Evolutionary conservation across 345 rosid species (phyloP).

Genomic region (Bretschneidera sinensis): DNA sequence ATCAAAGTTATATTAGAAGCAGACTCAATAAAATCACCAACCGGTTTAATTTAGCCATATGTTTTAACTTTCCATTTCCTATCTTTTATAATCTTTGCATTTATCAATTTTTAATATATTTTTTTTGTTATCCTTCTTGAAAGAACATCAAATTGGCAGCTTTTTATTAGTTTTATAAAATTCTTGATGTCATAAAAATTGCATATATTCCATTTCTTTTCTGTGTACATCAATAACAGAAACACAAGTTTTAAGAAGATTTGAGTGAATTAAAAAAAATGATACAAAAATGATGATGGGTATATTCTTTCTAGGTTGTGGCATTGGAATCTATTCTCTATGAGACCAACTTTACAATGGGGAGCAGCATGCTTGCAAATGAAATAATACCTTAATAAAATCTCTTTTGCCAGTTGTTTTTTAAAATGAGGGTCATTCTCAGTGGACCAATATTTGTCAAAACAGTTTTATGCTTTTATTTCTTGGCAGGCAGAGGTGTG

Average conservation of each 20-base stretch:
- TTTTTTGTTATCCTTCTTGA: not conserved
- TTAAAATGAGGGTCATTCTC: slow-evolving; percentile 20
- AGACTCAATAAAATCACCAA: not conserved
- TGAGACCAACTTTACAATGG: slow-evolving; percentile 19
- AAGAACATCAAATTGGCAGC: slow-evolving; percentile 36
- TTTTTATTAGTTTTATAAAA: slow-evolving; percentile 4
- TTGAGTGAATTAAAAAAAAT: not conserved
- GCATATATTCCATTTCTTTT: slow-evolving; percentile 6
- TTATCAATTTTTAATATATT: not conserved
- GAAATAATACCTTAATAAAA: slow-evolving; percentile 21
- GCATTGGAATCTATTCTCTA: slow-evolving; percentile 36
- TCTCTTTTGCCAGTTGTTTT: slow-evolving; percentile 27
- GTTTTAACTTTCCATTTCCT: no score
- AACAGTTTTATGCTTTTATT: slow-evolving; percentile 14
- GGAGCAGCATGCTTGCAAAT: slow-evolving; percentile 20
- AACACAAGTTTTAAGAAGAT: slow-evolving; percentile 23
- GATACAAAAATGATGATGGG: slow-evolving; percentile 7
- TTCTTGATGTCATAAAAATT: slow-evolving; percentile 1
- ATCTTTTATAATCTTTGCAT: not conserved
- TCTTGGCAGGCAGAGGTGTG: slow-evolving; percentile 28
- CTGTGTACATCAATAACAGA: not conserved
- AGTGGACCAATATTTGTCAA: slow-evolving; percentile 37
- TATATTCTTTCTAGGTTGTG: slow-evolving; percentile 22
- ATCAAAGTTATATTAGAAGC: not conserved
- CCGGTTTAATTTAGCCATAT: not conserved